Evolutionary conservation across 495 filamentous ascomycete species (phyloP), one percentile per base, ranked within the genome.

Genomic region (Neurospora cerealis): DNA sequence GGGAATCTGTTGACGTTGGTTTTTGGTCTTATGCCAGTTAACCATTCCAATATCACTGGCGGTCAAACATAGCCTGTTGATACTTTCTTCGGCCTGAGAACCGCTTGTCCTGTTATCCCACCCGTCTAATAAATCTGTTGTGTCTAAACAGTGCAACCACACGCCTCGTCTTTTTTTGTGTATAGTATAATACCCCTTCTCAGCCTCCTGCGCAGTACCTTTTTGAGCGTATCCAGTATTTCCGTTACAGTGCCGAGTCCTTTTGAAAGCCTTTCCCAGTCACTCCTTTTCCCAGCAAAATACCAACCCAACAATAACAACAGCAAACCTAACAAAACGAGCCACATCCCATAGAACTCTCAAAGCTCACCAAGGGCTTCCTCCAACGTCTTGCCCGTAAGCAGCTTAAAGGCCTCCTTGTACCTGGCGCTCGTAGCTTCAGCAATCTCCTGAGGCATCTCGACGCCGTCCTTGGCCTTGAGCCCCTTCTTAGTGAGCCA

Each of bases 401-500:
- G 78, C 69, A 74, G 72, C 72, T 81, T 72, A 42, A 83, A 87
- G 1, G 81, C 84, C 39, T 87, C 85, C 70, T 71, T 71, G 66
- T 86, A 86, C 69, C 83, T 89, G 72, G 81, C 85, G 44, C 81
- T 84, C 19, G 92, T 95, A 79, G 87, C 87, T 77, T 83, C 78
- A 38, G 86, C 86, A 73, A 95, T 85, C 48, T 91, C 89, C n/a
- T 87, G 84, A 0, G 89, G 90, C 85, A 96, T 89, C 69, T 83
- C 84, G 19, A 95, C 92, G 28, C 88, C 91, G 7, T 83, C 82
- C 77, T 84, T 86, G 42, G 90, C 92, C 38, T 92, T 94, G 73
- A 95, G 78, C 1, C 92, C 92, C 72, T 90, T 84, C 44, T 77
- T 78, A 1, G 88, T 91, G 80, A 99, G 81, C 94, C 95, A 99